Evolutionary conservation across 2,329 filamentous ascomycete genomes (phyloP).

Genomic region (Aspergillus novofumigatus): DNA sequence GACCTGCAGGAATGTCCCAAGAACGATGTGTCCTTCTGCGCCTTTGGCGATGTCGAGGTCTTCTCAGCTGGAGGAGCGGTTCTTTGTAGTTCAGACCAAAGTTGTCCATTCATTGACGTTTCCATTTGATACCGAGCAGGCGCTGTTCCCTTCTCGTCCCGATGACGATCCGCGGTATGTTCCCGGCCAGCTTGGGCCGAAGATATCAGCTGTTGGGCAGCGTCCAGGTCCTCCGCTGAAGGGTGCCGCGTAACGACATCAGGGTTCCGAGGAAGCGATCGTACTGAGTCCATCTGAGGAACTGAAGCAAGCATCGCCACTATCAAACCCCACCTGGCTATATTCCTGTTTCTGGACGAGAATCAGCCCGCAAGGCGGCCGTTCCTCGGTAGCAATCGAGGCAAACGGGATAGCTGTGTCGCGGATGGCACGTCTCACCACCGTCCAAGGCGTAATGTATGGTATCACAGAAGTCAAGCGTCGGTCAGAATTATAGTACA

Average conservation of each 20-base stretch:
- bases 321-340: neutral
- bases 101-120: constrained; percentile 15
- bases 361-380: constrained; percentile 8
- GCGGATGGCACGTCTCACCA: constrained; percentile 24
- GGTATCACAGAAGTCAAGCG: constrained; percentile 34
- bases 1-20: constrained; percentile 41
- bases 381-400: constrained; percentile 12
- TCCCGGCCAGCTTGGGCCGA: constrained; percentile 43
- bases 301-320: constrained; percentile 35
- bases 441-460: constrained; percentile 28
- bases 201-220: constrained; percentile 46
- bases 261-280: constrained; percentile 27
- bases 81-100: constrained; percentile 12
- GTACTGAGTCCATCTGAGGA: constrained; percentile 35
- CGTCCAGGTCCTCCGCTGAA: constrained; percentile 45
- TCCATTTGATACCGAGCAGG: constrained; percentile 12
- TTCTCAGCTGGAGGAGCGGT: constrained; percentile 18
- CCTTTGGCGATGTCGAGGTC: constrained; percentile 31
- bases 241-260: constrained; percentile 38
- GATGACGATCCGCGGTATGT: constrained; percentile 25
- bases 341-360: constrained; percentile 1
- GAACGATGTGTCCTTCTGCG: constrained; percentile 36
- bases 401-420: constrained; percentile 10
- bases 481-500: constrained; percentile 31
- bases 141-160: constrained; percentile 14